Evolutionary conservation across 192 early-diverging fungal species (phyloP).

Genomic region (Backusella sp.): DNA sequence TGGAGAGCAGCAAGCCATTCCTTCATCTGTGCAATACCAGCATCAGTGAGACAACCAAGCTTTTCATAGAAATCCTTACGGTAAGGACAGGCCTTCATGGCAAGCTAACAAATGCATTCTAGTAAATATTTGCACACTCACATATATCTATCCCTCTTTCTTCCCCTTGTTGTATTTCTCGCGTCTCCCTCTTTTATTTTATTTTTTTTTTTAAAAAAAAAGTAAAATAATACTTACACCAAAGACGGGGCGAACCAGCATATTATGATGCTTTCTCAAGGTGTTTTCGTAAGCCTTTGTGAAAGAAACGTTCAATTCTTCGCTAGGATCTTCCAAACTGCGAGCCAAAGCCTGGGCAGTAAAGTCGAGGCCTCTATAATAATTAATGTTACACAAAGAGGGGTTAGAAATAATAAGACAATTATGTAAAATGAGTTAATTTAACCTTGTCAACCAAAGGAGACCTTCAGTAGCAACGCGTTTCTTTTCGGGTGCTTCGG

Average conservation of each 20-base stretch:
- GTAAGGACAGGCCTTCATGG: slow-evolving; percentile 92
- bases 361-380: slow-evolving; percentile 72
- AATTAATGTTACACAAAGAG: slow-evolving; percentile 2
- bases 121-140: not conserved
- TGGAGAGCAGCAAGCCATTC: slow-evolving; percentile 79
- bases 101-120: slow-evolving; percentile 48
- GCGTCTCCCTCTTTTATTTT: not conserved
- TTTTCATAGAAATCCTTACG: slow-evolving; percentile 88
- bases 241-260: slow-evolving; percentile 69
- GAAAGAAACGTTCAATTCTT: slow-evolving; percentile 72
- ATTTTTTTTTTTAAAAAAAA: not conserved
- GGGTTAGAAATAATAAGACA: not conserved
- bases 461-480: slow-evolving; percentile 87
- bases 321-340: slow-evolving; percentile 48
- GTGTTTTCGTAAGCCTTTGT: slow-evolving; percentile 70
- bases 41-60: slow-evolving; percentile 64
- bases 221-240: slow-evolving; percentile 39
- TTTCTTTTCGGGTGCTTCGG: slow-evolving; percentile 78
- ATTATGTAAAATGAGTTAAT: slow-evolving; percentile 4
- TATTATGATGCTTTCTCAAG: slow-evolving; percentile 67
- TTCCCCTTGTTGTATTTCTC: not conserved
- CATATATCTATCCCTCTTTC: not conserved
- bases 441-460: slow-evolving; percentile 88
- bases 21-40: slow-evolving; percentile 56
- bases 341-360: slow-evolving; percentile 68